A percentile compares a stretch with the other conserved stretches of the same genome.
These are phyloP conservation scores for Rheum nobile DNA, from an alignment of 148 eudicot species.

Conservation along the genomic window DNA sequence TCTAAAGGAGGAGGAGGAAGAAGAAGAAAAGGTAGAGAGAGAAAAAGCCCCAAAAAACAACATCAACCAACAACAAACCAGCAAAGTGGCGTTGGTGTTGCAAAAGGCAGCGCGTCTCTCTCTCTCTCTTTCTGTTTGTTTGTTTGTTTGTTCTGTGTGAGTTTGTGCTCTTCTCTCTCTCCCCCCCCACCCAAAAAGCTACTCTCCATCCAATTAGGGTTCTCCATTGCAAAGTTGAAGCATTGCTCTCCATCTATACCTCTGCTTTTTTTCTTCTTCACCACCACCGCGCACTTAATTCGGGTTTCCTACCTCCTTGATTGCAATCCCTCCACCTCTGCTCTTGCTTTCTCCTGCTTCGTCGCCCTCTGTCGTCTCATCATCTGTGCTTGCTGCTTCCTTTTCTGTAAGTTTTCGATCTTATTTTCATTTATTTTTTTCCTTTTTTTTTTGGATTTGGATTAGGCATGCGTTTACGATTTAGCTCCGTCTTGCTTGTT, in stretches of 20 bases:
- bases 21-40: not conserved
- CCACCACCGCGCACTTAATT: not conserved
- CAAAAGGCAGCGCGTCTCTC: not conserved
- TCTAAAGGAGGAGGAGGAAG: not conserved
- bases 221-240: not conserved
- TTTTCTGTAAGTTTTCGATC: not conserved
- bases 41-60: not conserved
- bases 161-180: too few relatives aligned
- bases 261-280: too few relatives aligned
- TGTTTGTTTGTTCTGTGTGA: not conserved
- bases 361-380: not conserved
- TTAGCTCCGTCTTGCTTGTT: not conserved
- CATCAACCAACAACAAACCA: not conserved
- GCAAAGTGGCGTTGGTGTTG: conserved; percentile 2
- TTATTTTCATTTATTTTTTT: not conserved
- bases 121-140: not conserved
- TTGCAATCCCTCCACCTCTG: not conserved
- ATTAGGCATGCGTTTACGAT: not conserved
- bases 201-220: not conserved
- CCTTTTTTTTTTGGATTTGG: not conserved
- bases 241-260: not conserved
- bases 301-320: not conserved
- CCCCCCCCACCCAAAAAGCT: not conserved
- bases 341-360: not conserved
- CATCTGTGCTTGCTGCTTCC: not conserved